Conservation (phyloP, 805 yeast species). For the Yamadazyma paraphyllophila region DNA sequence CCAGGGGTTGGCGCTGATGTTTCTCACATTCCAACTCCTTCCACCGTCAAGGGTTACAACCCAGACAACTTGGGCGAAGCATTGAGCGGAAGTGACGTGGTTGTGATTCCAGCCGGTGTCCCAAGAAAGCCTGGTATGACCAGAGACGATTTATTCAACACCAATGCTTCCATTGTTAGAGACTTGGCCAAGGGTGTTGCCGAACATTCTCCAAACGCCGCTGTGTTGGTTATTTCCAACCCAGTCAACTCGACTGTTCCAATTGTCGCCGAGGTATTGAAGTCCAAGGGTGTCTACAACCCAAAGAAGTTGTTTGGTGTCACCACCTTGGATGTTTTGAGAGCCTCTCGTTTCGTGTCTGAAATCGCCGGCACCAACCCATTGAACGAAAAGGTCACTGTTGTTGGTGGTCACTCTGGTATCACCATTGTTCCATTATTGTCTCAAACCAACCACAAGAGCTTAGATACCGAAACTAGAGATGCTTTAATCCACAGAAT, state of each 20-base stretch:
- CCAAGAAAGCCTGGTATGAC: slow-evolving; percentile 99
- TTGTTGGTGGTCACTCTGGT: slow-evolving; percentile 98
- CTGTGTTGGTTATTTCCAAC: slow-evolving; percentile 80
- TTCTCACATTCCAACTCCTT: slow-evolving; percentile 90
- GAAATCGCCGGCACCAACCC: slow-evolving; percentile 73
- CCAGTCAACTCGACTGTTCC: slow-evolving; percentile 98
- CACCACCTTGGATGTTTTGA: slow-evolving; percentile 88
- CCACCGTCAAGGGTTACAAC: slow-evolving; percentile 81
- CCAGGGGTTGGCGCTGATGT: slow-evolving; percentile 97
- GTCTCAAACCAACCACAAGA: slow-evolving; percentile 74
- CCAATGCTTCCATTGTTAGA: slow-evolving; percentile 93
- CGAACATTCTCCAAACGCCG: slow-evolving; percentile 79
- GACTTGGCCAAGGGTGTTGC: slow-evolving; percentile 87
- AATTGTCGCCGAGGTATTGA: slow-evolving; percentile 89
- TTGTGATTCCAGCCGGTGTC: slow-evolving; percentile 95
- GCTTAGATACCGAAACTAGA: slow-evolving; percentile 41
- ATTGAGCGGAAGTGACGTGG: slow-evolving; percentile 75
- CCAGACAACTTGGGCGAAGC: slow-evolving; percentile 77
- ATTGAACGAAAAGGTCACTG: slow-evolving; percentile 71
- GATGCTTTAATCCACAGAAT: slow-evolving; percentile 73
- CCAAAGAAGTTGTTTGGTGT: slow-evolving; percentile 93
- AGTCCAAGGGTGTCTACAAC: slow-evolving; percentile 82
- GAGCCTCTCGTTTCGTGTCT: slow-evolving; percentile 82
- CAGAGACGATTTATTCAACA: slow-evolving; percentile 94
- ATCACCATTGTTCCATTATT: slow-evolving; percentile 91